Conservation (phyloP, 2,329 filamentous ascomycete species). For the Colletotrichum theobromicola region DNA sequence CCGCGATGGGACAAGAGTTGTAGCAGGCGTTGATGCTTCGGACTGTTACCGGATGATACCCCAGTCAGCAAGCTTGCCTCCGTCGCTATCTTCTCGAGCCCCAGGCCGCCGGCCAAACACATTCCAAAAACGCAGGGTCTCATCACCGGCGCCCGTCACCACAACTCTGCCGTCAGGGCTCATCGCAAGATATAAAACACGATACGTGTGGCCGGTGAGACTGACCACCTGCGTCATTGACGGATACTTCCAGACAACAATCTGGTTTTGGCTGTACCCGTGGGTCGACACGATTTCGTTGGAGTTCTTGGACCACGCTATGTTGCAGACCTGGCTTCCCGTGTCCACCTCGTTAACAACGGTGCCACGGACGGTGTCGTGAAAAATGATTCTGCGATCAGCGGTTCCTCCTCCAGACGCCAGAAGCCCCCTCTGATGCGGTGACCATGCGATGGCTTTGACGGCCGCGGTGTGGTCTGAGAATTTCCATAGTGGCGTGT, state of each 20-base stretch:
- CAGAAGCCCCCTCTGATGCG: slow-evolving; percentile 92
- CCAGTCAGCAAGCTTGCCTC: slow-evolving; percentile 75
- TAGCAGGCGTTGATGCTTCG: not conserved
- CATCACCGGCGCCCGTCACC: slow-evolving; percentile 94
- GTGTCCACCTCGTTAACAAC: slow-evolving; percentile 91
- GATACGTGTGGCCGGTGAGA: slow-evolving; percentile 94
- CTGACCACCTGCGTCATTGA: slow-evolving; percentile 97
- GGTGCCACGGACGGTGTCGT: slow-evolving; percentile 88
- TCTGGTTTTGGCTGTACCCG: slow-evolving; percentile 97
- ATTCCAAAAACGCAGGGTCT: slow-evolving; percentile 96
- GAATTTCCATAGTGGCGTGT: slow-evolving; percentile 92
- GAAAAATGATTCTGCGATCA: slow-evolving; percentile 96
- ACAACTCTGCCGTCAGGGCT: slow-evolving; percentile 93
- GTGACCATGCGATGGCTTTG: slow-evolving; percentile 97
- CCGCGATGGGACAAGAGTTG: not conserved
- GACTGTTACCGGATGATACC: slow-evolving; percentile 73
- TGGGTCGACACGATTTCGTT: slow-evolving; percentile 98
- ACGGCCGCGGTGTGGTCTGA: slow-evolving; percentile 94
- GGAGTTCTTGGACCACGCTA: slow-evolving; percentile 96
- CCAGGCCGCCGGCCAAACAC: slow-evolving; percentile 86
- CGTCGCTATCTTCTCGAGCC: slow-evolving; percentile 70
- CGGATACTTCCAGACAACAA: slow-evolving; percentile 99
- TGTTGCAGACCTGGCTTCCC: slow-evolving; percentile 97
- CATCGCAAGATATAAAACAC: slow-evolving; percentile 96
- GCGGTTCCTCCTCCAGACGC: slow-evolving; percentile 95